Evolutionary conservation across 225 moss, liverwort and hornwort species (phyloP), one percentile per base, ranked within the genome.

Genomic region (Polytrichum commune): DNA sequence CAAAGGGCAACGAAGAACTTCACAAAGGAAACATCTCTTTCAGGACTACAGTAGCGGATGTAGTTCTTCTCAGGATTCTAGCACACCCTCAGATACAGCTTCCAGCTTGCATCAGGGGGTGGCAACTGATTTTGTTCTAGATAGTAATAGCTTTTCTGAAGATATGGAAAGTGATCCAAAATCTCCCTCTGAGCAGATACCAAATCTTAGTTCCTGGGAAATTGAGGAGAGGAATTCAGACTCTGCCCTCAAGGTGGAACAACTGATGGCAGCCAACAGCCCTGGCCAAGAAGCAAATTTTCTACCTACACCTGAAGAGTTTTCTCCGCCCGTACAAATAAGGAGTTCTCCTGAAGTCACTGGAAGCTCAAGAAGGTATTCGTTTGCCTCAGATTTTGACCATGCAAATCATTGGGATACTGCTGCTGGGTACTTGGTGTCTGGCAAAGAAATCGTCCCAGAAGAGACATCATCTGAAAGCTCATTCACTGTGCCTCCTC

Each of bases 291-390:
- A 57, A 25, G 20, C 33, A 27, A 54, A 67, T 28, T 69, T 78
- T 72, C 29, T 72, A 29, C 82, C 82, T 28, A 72, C 65, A 23
- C 6, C 61, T 55, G 82, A 82, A 75, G 82, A 82, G 55, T 82
- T 33, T 29, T 82, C 82, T 64, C 82, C 75, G 56, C 30, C 28
- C 32, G 55, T 73, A 56, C 70, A 73, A 73, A 54, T 33, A 69
- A 70, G 72, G 64, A 76, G 79, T 24, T 73, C 73, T 63, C 74
- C 29, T 55, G 70, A 76, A 32, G 76, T 54, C 60, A 71, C 67
- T 64, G 76, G 68, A 32, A 83, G 68, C 61, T 77, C 73, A 30
- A 77, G 74, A 74, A 80, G 74, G 64, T 77, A 76, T 54, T 71
- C 74, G 71, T 80, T 80, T 55, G 33, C 55, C 20, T 29, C 64